Evolutionary conservation across 73 alveolate species (phyloP).

Genomic region (Halteria grandinella): DNA sequence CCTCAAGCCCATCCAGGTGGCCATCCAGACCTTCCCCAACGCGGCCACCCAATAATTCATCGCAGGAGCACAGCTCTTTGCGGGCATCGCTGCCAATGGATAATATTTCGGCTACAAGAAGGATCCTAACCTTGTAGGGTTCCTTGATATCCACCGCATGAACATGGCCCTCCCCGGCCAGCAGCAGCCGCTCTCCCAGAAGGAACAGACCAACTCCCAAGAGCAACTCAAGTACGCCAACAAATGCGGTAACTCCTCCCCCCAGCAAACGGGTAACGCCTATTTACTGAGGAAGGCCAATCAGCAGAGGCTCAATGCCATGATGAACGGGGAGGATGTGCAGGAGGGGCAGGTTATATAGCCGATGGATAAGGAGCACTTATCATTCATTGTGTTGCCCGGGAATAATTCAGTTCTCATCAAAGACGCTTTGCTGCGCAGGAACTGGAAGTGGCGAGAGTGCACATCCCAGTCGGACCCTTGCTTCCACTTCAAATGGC

Average conservation of each 20-base stretch:
- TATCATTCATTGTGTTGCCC: constrained; percentile 62
- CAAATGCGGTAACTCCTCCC: background rate
- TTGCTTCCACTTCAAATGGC: constrained; percentile 84
- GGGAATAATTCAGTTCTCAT: constrained; percentile 77
- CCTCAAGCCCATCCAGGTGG: background rate
- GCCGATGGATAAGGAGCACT: constrained; percentile 34
- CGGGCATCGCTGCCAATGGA: background rate
- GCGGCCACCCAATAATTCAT: background rate
- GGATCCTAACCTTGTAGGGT: constrained; percentile 24
- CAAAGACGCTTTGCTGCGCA: constrained; percentile 57
- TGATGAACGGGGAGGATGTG: background rate
- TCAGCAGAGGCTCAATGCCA: background rate
- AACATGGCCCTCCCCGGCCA: too few species aligned
- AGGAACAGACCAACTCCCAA: background rate
- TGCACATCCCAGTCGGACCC: constrained; percentile 32
- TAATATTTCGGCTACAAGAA: background rate
- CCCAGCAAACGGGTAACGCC: background rate
- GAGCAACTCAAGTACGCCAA: background rate
- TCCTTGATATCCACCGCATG: constrained; percentile 28
- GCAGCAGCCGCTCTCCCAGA: too few species aligned
- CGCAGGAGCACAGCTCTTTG: background rate
- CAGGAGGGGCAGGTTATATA: background rate
- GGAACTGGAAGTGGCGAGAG: constrained; percentile 72
- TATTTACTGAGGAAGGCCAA: background rate
- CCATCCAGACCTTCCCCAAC: background rate